Base-by-base conservation (phyloP, 176 grass and related monocot species). In the Cenchrus fungigraminus region DNA sequence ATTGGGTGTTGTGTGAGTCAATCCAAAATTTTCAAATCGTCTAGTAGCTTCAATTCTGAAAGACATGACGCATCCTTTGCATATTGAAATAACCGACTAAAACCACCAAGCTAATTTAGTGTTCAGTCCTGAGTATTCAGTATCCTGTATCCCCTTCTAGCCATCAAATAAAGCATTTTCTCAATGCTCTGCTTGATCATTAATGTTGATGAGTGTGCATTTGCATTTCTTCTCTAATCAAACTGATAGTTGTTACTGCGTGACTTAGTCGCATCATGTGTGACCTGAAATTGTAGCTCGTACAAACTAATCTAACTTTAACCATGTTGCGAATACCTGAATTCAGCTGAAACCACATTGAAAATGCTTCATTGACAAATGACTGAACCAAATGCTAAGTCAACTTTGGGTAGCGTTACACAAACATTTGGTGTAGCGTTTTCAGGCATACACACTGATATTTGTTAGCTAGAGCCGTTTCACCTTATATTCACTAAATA, bases 1-100 rank as follows among this genome's bases (percentile, higher is more conserved):
- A 77, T 65, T 81, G 47, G n/a, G 8, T 14, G 42, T 82, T 44
- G 51, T 47, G 14, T 55, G 69, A 11, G 31, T 64, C 31, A 77
- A 3, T 29, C 25, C 25, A 25, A 25, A 25, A 25, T 25, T 25
- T 25, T 85, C 1, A 9, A 60, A 72, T 79, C 49, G 66, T 4
- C 73, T 51, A 46, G 16, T 55, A 12, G 19, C 2, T 76, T 37
- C 44, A 62, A 28, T 77, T 79, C 9, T 5, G 5, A 66, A 76
- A 45, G 4, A 68, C 8, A 62, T 68, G 32, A 22, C 77, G 34
- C 4, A 56, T 84, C 65, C 25, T 19, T 19, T 37, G 28, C 46
- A 50, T 77, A 62, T n/a, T 77, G 56, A 65, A 71, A 77, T 53
- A 53, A 31, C 0, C 1, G 13, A 64, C 46, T 14, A 47, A 64